These are phyloP conservation scores for Trichopus zeylanicus DNA, from an alignment of 116 monocot species.

Conservation along the genomic window DNA sequence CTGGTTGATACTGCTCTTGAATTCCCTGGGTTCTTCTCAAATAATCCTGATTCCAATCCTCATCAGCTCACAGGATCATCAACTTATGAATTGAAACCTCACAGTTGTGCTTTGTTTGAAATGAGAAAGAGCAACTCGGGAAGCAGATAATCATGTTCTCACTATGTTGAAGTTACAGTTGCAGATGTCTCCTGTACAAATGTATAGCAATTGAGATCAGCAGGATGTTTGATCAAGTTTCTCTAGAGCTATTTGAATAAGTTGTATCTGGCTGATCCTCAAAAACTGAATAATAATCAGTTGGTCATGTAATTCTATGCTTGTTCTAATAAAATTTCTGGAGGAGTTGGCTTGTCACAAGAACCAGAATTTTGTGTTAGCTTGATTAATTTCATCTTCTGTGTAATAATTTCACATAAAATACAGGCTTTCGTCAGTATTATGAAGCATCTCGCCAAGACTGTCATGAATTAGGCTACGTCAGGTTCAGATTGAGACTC, in stretches of 20 bases:
- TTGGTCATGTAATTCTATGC: not conserved
- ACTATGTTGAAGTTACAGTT: not conserved
- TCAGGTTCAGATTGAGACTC: no score
- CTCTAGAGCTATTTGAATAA: not conserved
- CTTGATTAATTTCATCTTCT: no score
- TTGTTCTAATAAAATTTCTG: no score
- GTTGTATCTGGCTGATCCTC: not conserved
- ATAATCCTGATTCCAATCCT: constrained; percentile 19
- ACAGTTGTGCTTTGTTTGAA: constrained; percentile 80
- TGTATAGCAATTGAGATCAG: not conserved
- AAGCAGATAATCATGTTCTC: not conserved
- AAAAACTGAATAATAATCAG: no score
- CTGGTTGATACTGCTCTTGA: constrained; percentile 68
- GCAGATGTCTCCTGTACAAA: not conserved
- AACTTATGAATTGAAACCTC: constrained; percentile 54
- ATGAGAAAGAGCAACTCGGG: constrained; percentile 14
- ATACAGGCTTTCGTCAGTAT: no score
- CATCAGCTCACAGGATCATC: constrained; percentile 18
- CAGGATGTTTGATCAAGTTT: not conserved
- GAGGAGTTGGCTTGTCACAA: no score
- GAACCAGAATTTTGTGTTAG: no score
- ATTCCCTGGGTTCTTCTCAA: constrained; percentile 63
- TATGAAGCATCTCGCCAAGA: no score
- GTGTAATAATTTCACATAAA: no score
- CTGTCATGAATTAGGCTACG: no score